phyloP scores from a whole-genome alignment of 345 rosid species.

The Syzygium aqueum region DNA sequence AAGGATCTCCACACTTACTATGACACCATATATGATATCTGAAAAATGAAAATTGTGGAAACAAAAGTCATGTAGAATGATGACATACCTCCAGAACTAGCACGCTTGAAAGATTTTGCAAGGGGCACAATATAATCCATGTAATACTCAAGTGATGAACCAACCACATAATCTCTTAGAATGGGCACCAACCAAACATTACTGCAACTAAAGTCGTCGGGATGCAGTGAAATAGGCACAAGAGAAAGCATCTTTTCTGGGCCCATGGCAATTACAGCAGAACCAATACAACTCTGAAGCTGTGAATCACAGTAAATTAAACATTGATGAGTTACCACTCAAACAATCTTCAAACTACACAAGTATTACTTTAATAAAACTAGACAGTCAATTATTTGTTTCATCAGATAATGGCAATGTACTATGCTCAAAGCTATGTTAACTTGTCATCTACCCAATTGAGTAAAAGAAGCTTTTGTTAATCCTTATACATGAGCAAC shows the following conservation, averaged over 20 bases:
- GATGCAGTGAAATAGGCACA: conserved; percentile 54
- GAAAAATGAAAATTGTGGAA: neutral
- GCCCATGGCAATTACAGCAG: conserved; percentile 79
- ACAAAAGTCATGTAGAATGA: neutral
- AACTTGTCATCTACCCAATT: neutral
- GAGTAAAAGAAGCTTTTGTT: neutral
- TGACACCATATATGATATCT: neutral
- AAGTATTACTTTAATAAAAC: neutral
- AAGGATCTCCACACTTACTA: neutral
- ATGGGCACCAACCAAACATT: conserved; percentile 82
- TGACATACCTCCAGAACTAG: conserved; percentile 54
- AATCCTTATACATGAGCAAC: neutral
- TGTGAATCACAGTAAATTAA: conserved; percentile 19
- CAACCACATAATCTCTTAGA: conserved; percentile 48
- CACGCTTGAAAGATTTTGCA: conserved; percentile 49
- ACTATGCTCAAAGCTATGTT: neutral
- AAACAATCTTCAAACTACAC: conserved; percentile 9
- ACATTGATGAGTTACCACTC: neutral
- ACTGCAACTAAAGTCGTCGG: conserved; percentile 41
- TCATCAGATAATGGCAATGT: neutral
- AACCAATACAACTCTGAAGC: conserved; percentile 77
- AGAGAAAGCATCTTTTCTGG: conserved; percentile 59
- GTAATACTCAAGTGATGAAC: conserved; percentile 70
- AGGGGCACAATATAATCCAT: conserved; percentile 82
- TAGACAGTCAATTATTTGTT: neutral